A percentile compares a stretch with the other conserved stretches of the same genome.
phyloP scores from a whole-genome alignment of 805 yeast species.

The Pichia scutulata region DNA sequence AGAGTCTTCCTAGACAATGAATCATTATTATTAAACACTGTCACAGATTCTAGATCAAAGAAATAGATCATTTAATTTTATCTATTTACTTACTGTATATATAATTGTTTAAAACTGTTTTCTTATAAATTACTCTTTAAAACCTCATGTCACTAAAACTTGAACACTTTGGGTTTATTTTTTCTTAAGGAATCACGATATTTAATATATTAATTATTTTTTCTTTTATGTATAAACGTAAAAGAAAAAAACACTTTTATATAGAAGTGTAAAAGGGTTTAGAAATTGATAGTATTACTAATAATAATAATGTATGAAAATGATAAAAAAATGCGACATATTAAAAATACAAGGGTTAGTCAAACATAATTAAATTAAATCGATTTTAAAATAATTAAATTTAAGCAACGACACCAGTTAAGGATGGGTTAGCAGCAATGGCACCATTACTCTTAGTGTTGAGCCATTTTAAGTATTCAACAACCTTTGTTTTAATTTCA shows the following conservation, averaged over 20 bases:
- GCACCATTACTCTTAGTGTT: slow-evolving; percentile 58
- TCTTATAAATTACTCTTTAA: background rate
- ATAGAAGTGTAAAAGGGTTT: background rate
- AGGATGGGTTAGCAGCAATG: slow-evolving; percentile 44
- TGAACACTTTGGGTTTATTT: background rate
- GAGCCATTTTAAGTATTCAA: slow-evolving; percentile 65
- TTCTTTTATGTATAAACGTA: background rate
- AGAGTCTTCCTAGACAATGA: slow-evolving; percentile 86
- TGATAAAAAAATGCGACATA: background rate
- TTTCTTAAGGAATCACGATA: background rate
- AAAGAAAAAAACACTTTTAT: background rate
- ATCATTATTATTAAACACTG: slow-evolving; percentile 83
- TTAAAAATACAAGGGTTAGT: background rate
- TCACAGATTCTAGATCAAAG: slow-evolving; percentile 61
- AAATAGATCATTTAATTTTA: slow-evolving; percentile 14
- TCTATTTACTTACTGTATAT: background rate
- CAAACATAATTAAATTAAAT: background rate
- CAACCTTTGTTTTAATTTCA: slow-evolving; percentile 55
- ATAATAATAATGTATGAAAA: background rate
- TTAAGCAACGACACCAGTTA: slow-evolving; percentile 36
- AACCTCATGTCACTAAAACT: background rate
- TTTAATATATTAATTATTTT: background rate
- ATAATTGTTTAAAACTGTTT: no score
- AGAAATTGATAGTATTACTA: background rate
- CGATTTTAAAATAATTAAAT: background rate